Evolutionary conservation across 495 filamentous ascomycete genomes (phyloP).

Genomic region (Podospora didyma): DNA sequence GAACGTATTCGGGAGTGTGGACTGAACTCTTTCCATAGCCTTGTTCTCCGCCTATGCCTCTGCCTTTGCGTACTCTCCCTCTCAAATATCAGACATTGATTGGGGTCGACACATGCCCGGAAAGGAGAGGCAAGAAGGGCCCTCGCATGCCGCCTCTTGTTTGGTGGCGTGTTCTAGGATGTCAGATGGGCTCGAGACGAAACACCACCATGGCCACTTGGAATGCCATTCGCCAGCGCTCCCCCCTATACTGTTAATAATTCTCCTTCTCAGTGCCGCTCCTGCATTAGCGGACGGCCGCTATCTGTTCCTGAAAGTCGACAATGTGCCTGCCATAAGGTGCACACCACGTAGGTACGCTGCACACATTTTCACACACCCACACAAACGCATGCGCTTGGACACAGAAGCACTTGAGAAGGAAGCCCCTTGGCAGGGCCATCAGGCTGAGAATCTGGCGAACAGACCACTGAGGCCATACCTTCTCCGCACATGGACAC

Average conservation of each 20-base stretch:
- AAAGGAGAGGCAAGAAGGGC: too few relatives aligned
- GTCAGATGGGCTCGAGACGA: background rate
- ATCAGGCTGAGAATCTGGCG: background rate
- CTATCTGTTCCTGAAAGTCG: slow-evolving; percentile 23
- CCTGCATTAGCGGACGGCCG: slow-evolving; percentile 24
- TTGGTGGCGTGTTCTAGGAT: too few relatives aligned
- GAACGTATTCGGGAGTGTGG: background rate
- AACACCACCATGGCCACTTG: background rate
- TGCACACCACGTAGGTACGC: background rate
- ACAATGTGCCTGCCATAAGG: too few relatives aligned
- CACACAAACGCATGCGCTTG: slow-evolving; percentile 2
- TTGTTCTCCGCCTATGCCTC: too few relatives aligned
- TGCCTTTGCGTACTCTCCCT: too few relatives aligned
- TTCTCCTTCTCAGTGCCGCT: slow-evolving; percentile 15
- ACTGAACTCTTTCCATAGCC: too few relatives aligned
- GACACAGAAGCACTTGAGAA: background rate
- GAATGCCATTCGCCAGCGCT: too few relatives aligned
- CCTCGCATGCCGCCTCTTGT: too few relatives aligned
- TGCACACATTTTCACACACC: background rate
- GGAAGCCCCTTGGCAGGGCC: background rate
- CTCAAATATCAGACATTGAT: too few relatives aligned
- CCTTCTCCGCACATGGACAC: background rate
- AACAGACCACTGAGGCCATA: background rate
- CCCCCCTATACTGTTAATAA: too few relatives aligned
- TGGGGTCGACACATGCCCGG: too few relatives aligned